These are phyloP conservation scores for Rhizopogon salebrosus DNA, from an alignment of 768 basidiomycete species.

Conservation along the genomic window DNA sequence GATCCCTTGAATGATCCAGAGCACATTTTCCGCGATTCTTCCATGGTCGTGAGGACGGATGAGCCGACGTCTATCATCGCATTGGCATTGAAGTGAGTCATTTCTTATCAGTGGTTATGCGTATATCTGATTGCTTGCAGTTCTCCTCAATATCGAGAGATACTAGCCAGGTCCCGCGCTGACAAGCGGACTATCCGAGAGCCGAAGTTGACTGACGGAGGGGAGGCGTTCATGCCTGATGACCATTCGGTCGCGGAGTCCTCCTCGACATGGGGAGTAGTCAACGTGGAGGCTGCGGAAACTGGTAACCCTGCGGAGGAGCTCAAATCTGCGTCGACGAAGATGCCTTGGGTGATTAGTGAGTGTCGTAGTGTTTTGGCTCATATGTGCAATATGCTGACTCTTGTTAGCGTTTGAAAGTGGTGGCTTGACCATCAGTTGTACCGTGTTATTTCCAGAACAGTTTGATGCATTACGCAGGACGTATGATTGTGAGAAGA, in stretches of 20 bases:
- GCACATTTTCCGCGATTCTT: conserved; percentile 91
- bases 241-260: conserved; percentile 79
- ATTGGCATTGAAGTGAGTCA: conserved; percentile 76
- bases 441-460: conserved; percentile 92
- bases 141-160: conserved; percentile 78
- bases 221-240: conserved; percentile 91
- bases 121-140: conserved; percentile 30
- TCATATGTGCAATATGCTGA: neutral
- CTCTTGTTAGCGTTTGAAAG: conserved; percentile 73
- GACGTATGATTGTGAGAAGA: conserved; percentile 91
- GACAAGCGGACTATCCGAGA: conserved; percentile 67
- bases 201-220: conserved; percentile 52
- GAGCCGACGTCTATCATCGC: conserved; percentile 98
- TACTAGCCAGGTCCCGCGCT: conserved; percentile 70
- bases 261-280: conserved; percentile 88
- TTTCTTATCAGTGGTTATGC: neutral
- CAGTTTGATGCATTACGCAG: conserved; percentile 92
- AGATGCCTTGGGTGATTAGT: conserved; percentile 80
- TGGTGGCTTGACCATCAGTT: conserved; percentile 85
- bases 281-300: conserved; percentile 72
- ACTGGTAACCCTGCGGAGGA: conserved; percentile 71
- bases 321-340: conserved; percentile 68
- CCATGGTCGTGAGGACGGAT: conserved; percentile 92
- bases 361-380: conserved; percentile 24
- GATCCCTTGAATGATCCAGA: conserved; percentile 77